phyloP scores from a whole-genome alignment of 2,329 filamentous ascomycete species.

The Parastagonospora nodorum region DNA sequence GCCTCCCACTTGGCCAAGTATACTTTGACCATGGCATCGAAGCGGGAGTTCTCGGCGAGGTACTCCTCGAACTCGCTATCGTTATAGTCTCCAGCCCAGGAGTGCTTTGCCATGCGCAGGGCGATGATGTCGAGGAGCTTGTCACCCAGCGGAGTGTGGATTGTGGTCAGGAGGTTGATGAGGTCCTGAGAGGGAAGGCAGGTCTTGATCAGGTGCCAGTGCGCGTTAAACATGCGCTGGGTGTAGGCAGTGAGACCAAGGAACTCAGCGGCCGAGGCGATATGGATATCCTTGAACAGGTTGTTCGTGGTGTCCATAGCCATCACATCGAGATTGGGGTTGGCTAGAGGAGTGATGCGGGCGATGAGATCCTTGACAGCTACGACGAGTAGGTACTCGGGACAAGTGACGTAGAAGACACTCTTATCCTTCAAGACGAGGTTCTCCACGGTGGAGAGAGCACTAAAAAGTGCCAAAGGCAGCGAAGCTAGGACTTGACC shows the following conservation, averaged over 20 bases:
- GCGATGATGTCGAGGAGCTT: background rate
- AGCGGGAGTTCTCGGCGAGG: background rate
- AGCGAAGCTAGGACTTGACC: background rate
- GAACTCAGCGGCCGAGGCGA: background rate
- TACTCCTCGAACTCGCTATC: background rate
- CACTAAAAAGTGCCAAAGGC: background rate
- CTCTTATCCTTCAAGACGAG: background rate
- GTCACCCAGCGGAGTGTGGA: background rate
- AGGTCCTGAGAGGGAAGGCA: background rate
- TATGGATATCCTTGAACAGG: background rate
- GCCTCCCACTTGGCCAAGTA: background rate
- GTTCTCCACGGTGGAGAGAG: background rate
- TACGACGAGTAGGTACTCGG: background rate
- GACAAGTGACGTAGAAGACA: background rate
- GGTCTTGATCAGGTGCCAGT: background rate
- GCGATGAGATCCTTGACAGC: constrained; percentile 1
- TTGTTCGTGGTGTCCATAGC: background rate
- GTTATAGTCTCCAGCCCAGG: background rate
- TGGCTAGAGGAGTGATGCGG: background rate
- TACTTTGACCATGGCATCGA: background rate
- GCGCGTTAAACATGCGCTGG: background rate
- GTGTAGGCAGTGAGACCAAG: background rate
- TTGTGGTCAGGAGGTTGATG: background rate
- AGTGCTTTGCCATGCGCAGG: background rate
- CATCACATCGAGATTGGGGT: background rate